Evolutionary conservation across 2,329 filamentous ascomycete species (phyloP), one percentile per base, ranked within the genome.

Genomic region (Aureobasidium sp.): DNA sequence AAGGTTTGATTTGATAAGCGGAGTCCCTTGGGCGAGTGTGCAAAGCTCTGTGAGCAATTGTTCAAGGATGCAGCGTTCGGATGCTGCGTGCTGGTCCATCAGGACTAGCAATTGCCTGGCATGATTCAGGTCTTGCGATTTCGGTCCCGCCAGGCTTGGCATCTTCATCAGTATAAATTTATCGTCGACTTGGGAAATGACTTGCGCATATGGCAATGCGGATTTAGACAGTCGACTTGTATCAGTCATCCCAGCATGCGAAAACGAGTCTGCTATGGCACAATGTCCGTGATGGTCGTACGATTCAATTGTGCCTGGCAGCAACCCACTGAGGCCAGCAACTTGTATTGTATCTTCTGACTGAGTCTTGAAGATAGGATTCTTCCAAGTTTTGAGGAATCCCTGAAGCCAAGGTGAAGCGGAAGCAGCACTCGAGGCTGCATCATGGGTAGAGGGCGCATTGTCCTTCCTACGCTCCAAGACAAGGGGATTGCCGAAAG

Each of bases 41-140:
- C 80, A 85, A 34, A 89, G 74, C 2, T 84, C 79, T 29, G 70
- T 65, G 71, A 95, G 85, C 1, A 99, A 78, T 0, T 73, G 71
- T 70, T 99, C 94, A 1, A 97, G 82, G 1, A 86, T 86, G 65
- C 89, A 86, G 49, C 94, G 83, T 76, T 99, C 94, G 71, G 97
- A 93, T 3, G 92, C 94, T 0, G 94, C 94, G 71, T 99, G 94
- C 69, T 99, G 94, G 69, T 99, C 94, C 6, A 97, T 81, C 42
- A 97, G 78, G 0, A 96, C 80, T 4, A 97, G 76, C 1, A 65
- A 30, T 53, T 70, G 62, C 66, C 49, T 44, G 25, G 32, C 16
- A 44, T 52, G 11, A 25, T 48, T 13, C 59, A 50, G 21, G 16
- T 48, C 55, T 36, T 44, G 32, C 27, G 42, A 21, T 10, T 45